These are phyloP conservation scores for Asterochloris erici DNA, from an alignment of 139 green algal species.

Conservation along the genomic window DNA sequence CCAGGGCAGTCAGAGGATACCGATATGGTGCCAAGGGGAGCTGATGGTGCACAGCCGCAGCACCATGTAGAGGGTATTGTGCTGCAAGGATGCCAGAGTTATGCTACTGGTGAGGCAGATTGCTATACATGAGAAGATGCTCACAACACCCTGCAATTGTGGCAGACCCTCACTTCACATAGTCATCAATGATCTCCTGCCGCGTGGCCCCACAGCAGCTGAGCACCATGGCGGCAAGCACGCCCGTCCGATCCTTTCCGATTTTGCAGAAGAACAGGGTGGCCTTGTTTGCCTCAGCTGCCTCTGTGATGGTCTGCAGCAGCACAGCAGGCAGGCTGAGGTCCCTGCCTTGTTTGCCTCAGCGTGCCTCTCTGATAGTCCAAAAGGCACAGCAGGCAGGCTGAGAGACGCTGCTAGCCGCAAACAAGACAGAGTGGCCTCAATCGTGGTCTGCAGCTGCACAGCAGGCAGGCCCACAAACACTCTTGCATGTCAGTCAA, in stretches of 20 bases:
- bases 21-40: not conserved
- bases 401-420: too few relatives aligned
- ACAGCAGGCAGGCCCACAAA: too few relatives aligned
- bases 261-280: conserved; percentile 73
- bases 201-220: conserved; percentile 37
- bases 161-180: conserved; percentile 22
- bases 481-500: too few relatives aligned
- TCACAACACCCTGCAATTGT: not conserved
- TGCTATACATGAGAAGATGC: not conserved
- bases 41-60: not conserved
- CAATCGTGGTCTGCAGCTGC: too few relatives aligned
- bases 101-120: not conserved
- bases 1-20: not conserved
- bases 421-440: too few relatives aligned
- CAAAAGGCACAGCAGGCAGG: too few relatives aligned
- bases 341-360: too few relatives aligned
- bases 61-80: not conserved
- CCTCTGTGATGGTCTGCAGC: conserved; percentile 30
- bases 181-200: conserved; percentile 57
- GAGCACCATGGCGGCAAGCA: conserved; percentile 63
- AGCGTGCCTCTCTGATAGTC: too few relatives aligned
- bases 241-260: conserved; percentile 72
- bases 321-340: not conserved
- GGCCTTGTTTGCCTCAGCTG: conserved; percentile 25
- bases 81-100: not conserved